Conservation (phyloP, 169 alveolate genomes). For the Cryptosporidium parvum region DNA sequence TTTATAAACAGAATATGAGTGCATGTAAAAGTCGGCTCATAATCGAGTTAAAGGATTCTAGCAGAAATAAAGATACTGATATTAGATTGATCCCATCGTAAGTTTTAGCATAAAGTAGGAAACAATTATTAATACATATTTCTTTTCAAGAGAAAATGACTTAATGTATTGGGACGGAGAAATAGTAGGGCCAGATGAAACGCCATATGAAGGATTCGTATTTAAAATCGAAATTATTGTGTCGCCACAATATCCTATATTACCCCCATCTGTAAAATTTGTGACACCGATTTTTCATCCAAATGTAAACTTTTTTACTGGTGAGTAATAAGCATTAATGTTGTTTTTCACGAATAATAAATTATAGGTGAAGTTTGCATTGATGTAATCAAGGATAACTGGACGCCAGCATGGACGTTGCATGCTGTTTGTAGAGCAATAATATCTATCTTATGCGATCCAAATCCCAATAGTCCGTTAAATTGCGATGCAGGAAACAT, state of each 20-base stretch:
- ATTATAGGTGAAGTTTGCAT: conserved; percentile 92
- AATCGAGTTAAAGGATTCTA: conserved; percentile 51
- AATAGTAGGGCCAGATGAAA: conserved; percentile 91
- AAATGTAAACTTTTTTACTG: conserved; percentile 94
- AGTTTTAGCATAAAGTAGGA: not conserved
- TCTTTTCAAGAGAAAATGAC: conserved; percentile 81
- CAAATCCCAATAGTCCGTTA: conserved; percentile 97
- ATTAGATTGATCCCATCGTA: conserved; percentile 58
- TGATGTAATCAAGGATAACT: conserved; percentile 92
- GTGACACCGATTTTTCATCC: conserved; percentile 96
- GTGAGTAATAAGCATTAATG: conserved; percentile 74
- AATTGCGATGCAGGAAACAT: conserved; percentile 97
- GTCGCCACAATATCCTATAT: conserved; percentile 92
- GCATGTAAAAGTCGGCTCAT: conserved; percentile 55
- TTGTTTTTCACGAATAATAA: conserved; percentile 28
- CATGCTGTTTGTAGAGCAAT: conserved; percentile 94
- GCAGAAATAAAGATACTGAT: conserved; percentile 24
- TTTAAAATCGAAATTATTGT: conserved; percentile 90
- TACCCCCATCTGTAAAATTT: conserved; percentile 94
- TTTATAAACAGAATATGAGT: conserved; percentile 18
- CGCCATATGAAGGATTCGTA: conserved; percentile 93
- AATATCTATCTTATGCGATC: conserved; percentile 88
- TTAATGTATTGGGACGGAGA: conserved; percentile 90
- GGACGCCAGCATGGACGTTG: conserved; percentile 97
- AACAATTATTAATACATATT: not conserved